Evolutionary conservation across 371 early-diverging fungal genomes (phyloP), one percentile per base, ranked within the genome.

Genomic region (Mucor velutinosus): DNA sequence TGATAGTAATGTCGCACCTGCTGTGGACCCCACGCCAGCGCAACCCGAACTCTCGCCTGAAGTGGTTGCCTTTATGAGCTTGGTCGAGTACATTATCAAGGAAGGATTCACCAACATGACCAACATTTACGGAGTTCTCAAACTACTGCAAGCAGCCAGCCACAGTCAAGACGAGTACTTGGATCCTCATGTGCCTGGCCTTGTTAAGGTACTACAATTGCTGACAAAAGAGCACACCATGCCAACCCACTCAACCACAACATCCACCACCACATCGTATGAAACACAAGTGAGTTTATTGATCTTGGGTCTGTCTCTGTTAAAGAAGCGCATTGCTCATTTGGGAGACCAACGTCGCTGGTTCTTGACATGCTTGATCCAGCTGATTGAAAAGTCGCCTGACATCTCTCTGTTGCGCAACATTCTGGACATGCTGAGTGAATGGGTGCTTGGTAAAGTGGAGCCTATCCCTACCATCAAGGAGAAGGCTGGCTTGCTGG

Each of bases 391-490:
- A 65, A 89, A 92, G 62, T 89, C 92, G 11, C 85, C 87, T 4
- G 92, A 94, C 70, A 72, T 85, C 6, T 87, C 85, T 29, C 74
- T 99, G 15, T 80, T 93, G 23, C 79, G 89, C 3, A 86, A 86
- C 17, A 89, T 98, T 39, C 74, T 98, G 55, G 88, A 87, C 15
- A 90, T 97, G 85, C 85, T 92, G 14, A 86, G 88, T n/a, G 90
- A 91, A 51, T 99, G 99, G 99, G 89, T 97, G 2, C 77, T 93
- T 41, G 85, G 82, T 1, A 85, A 89, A 51, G 78, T 77, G 6
- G 95, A 96, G 56, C 80, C 93, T 2, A 95, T 96, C 81, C 99
- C 99, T 1, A 97, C 98, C 2, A 86, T 94, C 63, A 97, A 97
- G 77, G 99, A 98, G 70, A 97, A 98, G 75, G 93, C 97, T 3